phyloP scores from a whole-genome alignment of 164 flowering plant species.

The Amborella trichopoda region DNA sequence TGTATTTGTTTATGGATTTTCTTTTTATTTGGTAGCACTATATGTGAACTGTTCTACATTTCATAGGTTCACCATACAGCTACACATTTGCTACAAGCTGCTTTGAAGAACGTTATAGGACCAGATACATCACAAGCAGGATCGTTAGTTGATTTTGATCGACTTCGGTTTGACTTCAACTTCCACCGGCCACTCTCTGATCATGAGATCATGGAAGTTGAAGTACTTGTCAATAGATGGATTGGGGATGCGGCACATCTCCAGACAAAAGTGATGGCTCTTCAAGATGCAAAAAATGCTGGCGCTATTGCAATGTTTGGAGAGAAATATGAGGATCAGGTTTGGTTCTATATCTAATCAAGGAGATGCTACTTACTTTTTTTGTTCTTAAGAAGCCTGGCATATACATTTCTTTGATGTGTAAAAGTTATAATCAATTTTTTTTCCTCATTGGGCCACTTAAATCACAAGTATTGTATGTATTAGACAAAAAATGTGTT shows the following conservation, averaged over 20 bases:
- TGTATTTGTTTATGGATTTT: no score
- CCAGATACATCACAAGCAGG: conserved; percentile 97
- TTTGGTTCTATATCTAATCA: conserved; percentile 12
- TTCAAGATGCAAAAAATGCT: conserved; percentile 71
- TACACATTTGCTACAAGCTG: conserved; percentile 93
- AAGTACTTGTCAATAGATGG: conserved; percentile 70
- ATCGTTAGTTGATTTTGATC: conserved; percentile 89
- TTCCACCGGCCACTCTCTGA: conserved; percentile 71
- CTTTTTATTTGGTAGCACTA: no score
- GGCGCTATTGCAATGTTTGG: conserved; percentile 99
- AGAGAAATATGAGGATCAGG: conserved; percentile 95
- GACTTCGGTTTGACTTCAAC: conserved; percentile 93
- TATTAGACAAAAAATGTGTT: no score
- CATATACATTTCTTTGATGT: no score
- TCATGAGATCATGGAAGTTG: conserved; percentile 57
- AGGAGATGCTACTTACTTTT: no score
- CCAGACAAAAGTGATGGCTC: conserved; percentile 79
- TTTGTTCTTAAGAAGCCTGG: no score
- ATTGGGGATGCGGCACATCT: conserved; percentile 64
- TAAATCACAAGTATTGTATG: no score
- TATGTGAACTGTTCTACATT: neutral
- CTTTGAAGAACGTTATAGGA: conserved; percentile 72
- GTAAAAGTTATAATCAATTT: no score
- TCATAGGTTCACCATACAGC: conserved; percentile 96
- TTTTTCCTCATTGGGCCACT: no score